A percentile compares a stretch with the other conserved stretches of the same genome.
phyloP scores from a whole-genome alignment of 2,329 filamentous ascomycete genomes.

The Claviceps pusilla region DNA sequence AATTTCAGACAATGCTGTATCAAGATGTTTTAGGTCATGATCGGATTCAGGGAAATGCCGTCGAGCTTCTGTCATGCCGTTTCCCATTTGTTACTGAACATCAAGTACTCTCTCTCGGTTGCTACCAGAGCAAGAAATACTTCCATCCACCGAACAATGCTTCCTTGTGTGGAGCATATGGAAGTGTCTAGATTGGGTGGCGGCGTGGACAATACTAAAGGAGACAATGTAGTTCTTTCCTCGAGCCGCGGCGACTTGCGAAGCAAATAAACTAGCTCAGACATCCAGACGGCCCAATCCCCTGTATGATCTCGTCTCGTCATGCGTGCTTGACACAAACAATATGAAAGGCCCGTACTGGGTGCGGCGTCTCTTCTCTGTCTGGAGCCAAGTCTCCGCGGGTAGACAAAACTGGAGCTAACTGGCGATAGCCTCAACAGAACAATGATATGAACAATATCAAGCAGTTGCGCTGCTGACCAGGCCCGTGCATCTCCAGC shows the following conservation, averaged over 20 bases:
- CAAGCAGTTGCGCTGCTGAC: neutral
- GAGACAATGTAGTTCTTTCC: neutral
- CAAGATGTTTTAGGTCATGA: too few species aligned
- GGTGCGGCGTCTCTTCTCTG: neutral
- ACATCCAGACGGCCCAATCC: neutral
- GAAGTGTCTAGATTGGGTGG: neutral
- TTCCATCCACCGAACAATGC: neutral
- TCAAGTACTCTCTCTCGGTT: too few species aligned
- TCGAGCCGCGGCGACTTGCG: neutral
- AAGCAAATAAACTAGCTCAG: neutral
- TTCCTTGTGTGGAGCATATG: neutral
- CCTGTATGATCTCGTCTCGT: neutral
- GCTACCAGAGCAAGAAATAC: neutral
- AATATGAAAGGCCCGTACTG: neutral
- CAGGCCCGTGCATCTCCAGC: neutral
- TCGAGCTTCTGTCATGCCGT: too few species aligned
- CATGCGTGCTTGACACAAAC: neutral
- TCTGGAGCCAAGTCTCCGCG: neutral
- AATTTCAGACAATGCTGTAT: too few species aligned
- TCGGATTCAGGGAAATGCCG: too few species aligned
- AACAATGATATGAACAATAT: constrained; percentile 2
- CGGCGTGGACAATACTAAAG: constrained; percentile 12
- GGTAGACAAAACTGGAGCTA: neutral
- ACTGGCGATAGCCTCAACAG: neutral
- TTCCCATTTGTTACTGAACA: too few species aligned